These are phyloP conservation scores for Pseudogymnoascus destructans DNA, from an alignment of 2,329 filamentous ascomycete species.

Conservation along the genomic window DNA sequence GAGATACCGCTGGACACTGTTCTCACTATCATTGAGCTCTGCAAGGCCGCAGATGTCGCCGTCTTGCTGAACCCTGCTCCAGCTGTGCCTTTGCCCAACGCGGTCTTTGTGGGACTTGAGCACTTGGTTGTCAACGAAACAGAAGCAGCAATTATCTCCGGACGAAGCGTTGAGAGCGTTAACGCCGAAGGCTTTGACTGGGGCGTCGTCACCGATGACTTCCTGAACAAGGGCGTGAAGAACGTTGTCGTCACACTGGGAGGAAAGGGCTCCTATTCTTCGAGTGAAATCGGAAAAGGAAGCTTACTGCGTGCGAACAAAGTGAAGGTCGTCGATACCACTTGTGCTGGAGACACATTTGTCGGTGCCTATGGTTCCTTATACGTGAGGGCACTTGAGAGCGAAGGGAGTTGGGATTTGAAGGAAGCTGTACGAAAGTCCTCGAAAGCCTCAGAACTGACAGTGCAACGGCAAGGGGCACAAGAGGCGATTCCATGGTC, in stretches of 20 bases:
- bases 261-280: constrained; percentile 60
- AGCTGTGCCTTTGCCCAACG: constrained; percentile 52
- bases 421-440: constrained; percentile 43
- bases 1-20: constrained; percentile 59
- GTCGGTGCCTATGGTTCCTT: constrained; percentile 75
- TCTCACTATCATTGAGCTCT: constrained; percentile 43
- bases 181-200: constrained; percentile 34
- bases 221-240: constrained; percentile 55
- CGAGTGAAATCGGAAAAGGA: constrained; percentile 34
- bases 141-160: constrained; percentile 64
- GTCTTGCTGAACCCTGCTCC: constrained; percentile 81
- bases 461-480: constrained; percentile 52
- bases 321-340: constrained; percentile 78
- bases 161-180: constrained; percentile 29
- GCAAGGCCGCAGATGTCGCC: constrained; percentile 36
- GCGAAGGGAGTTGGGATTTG: constrained; percentile 24
- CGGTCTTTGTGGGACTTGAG: constrained; percentile 53
- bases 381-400: constrained; percentile 36
- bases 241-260: constrained; percentile 80
- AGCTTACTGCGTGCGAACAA: constrained; percentile 50
- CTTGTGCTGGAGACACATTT: constrained; percentile 88
- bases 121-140: constrained; percentile 87
- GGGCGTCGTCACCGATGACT: constrained; percentile 38
- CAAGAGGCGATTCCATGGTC: constrained; percentile 55
- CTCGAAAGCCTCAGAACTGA: constrained; percentile 49